Conservation (phyloP, 2,329 filamentous ascomycete genomes). For the Penicillium sclerotiorum region DNA sequence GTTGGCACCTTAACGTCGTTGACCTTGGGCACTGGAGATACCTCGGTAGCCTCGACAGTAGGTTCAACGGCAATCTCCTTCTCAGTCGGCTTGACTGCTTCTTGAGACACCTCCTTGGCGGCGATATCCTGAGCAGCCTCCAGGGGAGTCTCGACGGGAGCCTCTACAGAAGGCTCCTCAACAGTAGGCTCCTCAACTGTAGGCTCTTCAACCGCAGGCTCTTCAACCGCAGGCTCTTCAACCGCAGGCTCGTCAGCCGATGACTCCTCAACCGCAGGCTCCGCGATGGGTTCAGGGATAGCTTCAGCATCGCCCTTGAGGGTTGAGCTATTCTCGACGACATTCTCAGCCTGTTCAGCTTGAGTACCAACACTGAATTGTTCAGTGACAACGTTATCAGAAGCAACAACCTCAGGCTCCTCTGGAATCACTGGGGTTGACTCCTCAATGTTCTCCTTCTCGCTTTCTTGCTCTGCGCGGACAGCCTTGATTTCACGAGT, state of each 20-base stretch:
- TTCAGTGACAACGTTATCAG: slow-evolving; percentile 6
- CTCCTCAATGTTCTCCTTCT: slow-evolving; percentile 23
- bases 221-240: not conserved
- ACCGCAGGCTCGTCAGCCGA: too few species aligned
- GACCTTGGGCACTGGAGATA: not conserved
- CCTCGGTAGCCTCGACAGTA: not conserved
- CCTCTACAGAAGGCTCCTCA: not conserved
- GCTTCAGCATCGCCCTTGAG: too few species aligned
- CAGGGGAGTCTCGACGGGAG: not conserved
- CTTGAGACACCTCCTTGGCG: not conserved
- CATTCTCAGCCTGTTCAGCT: not conserved
- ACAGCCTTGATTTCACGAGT: slow-evolving; percentile 8
- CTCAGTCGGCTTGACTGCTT: not conserved
- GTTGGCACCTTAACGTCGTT: not conserved
- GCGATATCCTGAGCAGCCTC: too few species aligned
- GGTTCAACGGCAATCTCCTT: too few species aligned
- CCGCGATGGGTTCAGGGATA: too few species aligned
- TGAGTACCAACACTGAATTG: not conserved
- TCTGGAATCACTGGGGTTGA: slow-evolving; percentile 9
- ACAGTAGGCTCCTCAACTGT: not conserved
- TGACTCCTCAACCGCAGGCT: too few species aligned
- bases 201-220: not conserved
- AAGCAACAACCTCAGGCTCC: slow-evolving; percentile 7
- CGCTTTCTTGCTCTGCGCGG: slow-evolving; percentile 14
- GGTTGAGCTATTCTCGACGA: slow-evolving; percentile 1